Conservation (phyloP, 805 yeast species). For the Nakazawaea pomicola region DNA sequence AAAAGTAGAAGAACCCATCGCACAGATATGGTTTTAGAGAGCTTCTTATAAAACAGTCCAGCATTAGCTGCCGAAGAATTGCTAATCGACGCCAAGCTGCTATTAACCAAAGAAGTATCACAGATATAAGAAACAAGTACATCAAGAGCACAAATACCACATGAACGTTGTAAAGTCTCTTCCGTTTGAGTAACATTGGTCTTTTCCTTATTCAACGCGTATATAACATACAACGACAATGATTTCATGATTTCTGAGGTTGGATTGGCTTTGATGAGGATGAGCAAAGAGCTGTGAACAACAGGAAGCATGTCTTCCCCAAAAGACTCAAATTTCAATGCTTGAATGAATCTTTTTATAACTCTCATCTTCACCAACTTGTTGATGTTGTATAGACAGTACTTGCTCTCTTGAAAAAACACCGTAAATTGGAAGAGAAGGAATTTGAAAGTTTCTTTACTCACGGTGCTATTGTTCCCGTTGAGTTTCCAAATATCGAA, state of each 20-base stretch:
- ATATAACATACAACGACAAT: slow-evolving; percentile 46
- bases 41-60: slow-evolving; percentile 31
- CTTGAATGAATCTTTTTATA: slow-evolving; percentile 41
- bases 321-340: slow-evolving; percentile 37
- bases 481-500: slow-evolving; percentile 51
- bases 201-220: slow-evolving; percentile 31
- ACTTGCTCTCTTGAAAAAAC: slow-evolving; percentile 48
- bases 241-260: slow-evolving; percentile 51
- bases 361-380: slow-evolving; percentile 49
- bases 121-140: slow-evolving; percentile 35
- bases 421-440: slow-evolving; percentile 55
- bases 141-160: slow-evolving; percentile 31
- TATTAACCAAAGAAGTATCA: slow-evolving; percentile 28
- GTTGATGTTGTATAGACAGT: slow-evolving; percentile 42
- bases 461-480: slow-evolving; percentile 4
- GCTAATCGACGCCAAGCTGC: slow-evolving; percentile 19
- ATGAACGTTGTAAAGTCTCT: slow-evolving; percentile 18
- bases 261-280: slow-evolving; percentile 40
- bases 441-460: slow-evolving; percentile 43
- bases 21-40: slow-evolving; percentile 50
- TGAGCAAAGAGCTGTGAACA: slow-evolving; percentile 33
- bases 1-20: slow-evolving; percentile 62
- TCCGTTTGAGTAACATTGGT: background rate
- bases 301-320: slow-evolving; percentile 31
- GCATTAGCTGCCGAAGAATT: background rate